Percentiles rank a stretch among this genome's conserved stretches.
Conservation (phyloP, 1,139 yeast species). For the Suhomyces kunorum region DNA sequence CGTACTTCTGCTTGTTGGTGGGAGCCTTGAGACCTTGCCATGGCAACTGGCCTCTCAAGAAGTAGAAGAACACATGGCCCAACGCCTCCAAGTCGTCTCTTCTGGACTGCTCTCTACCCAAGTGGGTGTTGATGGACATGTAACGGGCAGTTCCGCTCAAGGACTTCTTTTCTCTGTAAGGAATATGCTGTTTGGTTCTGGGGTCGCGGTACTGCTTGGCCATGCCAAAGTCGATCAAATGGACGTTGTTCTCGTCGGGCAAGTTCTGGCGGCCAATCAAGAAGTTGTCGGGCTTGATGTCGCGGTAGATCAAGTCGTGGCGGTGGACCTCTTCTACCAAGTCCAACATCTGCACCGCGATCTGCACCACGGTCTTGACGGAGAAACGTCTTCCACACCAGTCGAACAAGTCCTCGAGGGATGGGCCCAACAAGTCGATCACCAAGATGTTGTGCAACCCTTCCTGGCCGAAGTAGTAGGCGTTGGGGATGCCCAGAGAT, state of each 20-base stretch:
- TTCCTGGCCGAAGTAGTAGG: conserved; percentile 96
- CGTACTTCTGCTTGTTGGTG: conserved; percentile 93
- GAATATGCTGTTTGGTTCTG: conserved; percentile 90
- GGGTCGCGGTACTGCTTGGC: conserved; percentile 97
- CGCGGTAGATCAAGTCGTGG: conserved; percentile 88
- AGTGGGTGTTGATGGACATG: conserved; percentile 95
- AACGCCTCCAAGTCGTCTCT: conserved; percentile 94
- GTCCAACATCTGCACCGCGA: conserved; percentile 89
- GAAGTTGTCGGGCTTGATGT: conserved; percentile 94
- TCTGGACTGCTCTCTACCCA: conserved; percentile 94
- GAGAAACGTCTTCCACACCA: conserved; percentile 95
- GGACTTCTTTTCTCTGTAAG: conserved; percentile 92
- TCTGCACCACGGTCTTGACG: conserved; percentile 84
- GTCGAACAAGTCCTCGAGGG: conserved; percentile 92
- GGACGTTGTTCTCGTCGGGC: conserved; percentile 53
- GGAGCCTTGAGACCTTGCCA: conserved; percentile 99
- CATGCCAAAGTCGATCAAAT: conserved; percentile 90
- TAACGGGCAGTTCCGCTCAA: conserved; percentile 96
- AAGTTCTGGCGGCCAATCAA: conserved; percentile 75
- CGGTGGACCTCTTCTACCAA: conserved; percentile 87
- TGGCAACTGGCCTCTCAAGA: conserved; percentile 89
- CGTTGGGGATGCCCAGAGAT: conserved; percentile 83
- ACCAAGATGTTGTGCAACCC: conserved; percentile 93
- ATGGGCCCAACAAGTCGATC: conserved; percentile 92
- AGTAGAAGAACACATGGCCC: conserved; percentile 94